Conservation (phyloP, 768 basidiomycete species). For the Amanita muscaria region DNA sequence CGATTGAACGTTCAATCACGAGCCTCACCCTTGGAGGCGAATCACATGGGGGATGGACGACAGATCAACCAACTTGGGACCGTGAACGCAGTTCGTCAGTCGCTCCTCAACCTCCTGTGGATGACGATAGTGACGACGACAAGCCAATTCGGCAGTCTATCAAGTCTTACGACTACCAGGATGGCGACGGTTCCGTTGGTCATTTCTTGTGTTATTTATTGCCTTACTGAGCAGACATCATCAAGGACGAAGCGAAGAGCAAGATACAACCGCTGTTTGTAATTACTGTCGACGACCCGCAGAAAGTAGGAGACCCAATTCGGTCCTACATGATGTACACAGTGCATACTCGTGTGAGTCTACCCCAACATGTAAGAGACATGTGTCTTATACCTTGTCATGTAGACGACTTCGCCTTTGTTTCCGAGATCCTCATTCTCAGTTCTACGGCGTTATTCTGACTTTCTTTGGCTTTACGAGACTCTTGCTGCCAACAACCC, state of each 20-base stretch:
- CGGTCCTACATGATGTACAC: slow-evolving; percentile 95
- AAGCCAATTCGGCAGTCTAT: slow-evolving; percentile 51
- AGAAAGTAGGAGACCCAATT: slow-evolving; percentile 94
- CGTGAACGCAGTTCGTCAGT: slow-evolving; percentile 12
- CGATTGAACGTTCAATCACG: slow-evolving; percentile 27
- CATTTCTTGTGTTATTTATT: background rate
- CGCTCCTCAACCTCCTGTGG: slow-evolving; percentile 16
- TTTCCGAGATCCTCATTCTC: slow-evolving; percentile 83
- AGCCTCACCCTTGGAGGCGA: slow-evolving; percentile 31
- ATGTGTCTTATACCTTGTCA: too few relatives aligned
- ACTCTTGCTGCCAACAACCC: slow-evolving; percentile 85
- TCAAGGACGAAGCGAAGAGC: slow-evolving; percentile 16
- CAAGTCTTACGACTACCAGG: slow-evolving; percentile 22
- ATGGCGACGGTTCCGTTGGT: slow-evolving; percentile 21
- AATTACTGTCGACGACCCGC: slow-evolving; percentile 94
- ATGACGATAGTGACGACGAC: slow-evolving; percentile 63
- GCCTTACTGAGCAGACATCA: background rate
- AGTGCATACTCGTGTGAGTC: slow-evolving; percentile 73
- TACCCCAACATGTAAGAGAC: too few relatives aligned
- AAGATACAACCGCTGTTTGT: slow-evolving; percentile 66
- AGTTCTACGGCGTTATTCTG: slow-evolving; percentile 93
- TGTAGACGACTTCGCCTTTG: slow-evolving; percentile 77
- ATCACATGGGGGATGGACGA: slow-evolving; percentile 20
- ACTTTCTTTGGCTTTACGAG: slow-evolving; percentile 96
- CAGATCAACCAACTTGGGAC: slow-evolving; percentile 6